Percentiles rank a stretch among this genome's conserved stretches.
Evolutionary conservation across 176 grass and related monocot genomes (phyloP).

Genomic region (Bromus sterilis): DNA sequence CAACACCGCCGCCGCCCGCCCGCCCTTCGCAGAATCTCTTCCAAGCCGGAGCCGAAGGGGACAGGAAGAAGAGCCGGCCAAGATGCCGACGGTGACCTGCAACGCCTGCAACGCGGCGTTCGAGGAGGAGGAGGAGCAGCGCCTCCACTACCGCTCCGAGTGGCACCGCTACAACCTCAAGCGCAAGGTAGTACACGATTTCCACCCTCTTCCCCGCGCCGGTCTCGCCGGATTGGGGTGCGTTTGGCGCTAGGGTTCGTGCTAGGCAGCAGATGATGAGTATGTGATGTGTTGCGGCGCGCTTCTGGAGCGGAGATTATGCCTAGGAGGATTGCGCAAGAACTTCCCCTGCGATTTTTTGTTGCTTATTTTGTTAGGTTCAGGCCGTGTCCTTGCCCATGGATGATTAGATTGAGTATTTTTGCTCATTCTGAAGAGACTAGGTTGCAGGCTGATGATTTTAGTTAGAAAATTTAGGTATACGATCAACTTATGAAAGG

Average conservation of each 20-base stretch:
- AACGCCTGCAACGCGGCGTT: conserved; percentile 91
- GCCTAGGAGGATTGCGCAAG: not conserved
- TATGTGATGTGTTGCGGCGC: not conserved
- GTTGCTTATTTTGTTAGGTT: not conserved
- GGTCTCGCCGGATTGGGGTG: not conserved
- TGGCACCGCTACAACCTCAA: conserved; percentile 99
- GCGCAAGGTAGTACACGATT: conserved; percentile 55
- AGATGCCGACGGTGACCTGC: conserved; percentile 72
- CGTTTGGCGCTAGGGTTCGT: conserved; percentile 10
- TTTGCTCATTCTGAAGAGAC: not conserved
- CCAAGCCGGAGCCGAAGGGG: not conserved
- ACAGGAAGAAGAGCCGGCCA: not conserved
- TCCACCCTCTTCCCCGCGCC: not conserved
- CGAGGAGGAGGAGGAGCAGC: conserved; percentile 66
- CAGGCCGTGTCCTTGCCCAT: not conserved
- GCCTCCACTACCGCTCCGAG: conserved; percentile 84
- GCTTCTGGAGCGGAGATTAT: not conserved
- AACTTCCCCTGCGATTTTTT: not conserved
- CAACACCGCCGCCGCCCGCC: not conserved
- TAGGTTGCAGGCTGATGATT: not conserved
- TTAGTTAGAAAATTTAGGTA: not conserved
- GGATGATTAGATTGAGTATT: not conserved
- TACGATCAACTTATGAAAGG: not conserved
- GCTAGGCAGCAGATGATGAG: not conserved
- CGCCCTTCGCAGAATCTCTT: not conserved